Conservation (phyloP, 2,329 filamentous ascomycete species). For the Cryoendolithus antarcticus region DNA sequence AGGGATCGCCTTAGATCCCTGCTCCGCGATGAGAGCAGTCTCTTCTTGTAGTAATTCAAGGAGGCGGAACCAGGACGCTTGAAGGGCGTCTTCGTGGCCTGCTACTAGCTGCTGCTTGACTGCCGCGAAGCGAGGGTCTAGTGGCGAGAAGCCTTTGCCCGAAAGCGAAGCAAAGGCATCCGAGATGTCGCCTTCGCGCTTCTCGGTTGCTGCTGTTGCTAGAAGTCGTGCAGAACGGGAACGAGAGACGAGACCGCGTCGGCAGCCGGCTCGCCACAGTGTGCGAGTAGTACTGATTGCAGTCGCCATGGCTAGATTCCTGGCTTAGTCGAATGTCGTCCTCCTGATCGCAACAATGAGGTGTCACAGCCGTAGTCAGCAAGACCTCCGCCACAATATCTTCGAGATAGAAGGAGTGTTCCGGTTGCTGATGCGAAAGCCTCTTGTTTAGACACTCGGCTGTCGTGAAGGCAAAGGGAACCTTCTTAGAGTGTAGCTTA, state of each 20-base stretch:
- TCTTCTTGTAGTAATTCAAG: conserved; percentile 31
- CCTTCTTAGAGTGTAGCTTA: no score
- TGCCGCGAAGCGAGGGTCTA: conserved; percentile 33
- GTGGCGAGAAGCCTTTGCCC: conserved; percentile 32
- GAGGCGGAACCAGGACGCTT: conserved; percentile 35
- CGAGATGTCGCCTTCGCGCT: conserved; percentile 37
- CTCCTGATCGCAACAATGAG: no score
- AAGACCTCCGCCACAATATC: no score
- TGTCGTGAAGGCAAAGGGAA: no score
- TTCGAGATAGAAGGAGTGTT: no score
- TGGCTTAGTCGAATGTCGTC: no score
- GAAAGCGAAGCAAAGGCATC: conserved; percentile 39
- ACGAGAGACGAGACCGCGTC: background rate
- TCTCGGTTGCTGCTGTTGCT: conserved; percentile 22
- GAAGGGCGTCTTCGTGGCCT: conserved; percentile 35
- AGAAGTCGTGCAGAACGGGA: background rate
- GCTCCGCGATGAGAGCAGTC: conserved; percentile 31
- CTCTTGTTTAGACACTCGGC: no score
- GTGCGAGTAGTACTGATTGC: no score
- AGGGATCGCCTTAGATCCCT: conserved; percentile 31
- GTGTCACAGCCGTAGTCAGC: no score
- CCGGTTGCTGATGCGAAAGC: no score
- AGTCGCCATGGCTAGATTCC: no score
- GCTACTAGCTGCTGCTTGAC: conserved; percentile 33
- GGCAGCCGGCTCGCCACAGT: conserved; percentile 3